Conservation (phyloP, 352 stramenopile species). For the Plasmopara viticola region DNA sequence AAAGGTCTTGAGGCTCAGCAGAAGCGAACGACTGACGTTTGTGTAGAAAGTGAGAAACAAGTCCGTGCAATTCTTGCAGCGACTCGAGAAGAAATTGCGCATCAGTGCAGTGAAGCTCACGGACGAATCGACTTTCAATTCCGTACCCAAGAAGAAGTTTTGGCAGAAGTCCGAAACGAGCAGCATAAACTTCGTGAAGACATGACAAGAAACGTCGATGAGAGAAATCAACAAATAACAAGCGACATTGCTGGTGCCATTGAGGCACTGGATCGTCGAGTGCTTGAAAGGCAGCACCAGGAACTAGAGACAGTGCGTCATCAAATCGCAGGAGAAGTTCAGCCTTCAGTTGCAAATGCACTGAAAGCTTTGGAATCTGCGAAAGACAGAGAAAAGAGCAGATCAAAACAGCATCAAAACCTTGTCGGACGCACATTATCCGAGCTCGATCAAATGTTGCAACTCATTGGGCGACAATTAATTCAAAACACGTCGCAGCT, state of each 20-base stretch:
- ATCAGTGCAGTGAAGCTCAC: slow-evolving; percentile 24
- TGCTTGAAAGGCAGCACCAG: slow-evolving; percentile 17
- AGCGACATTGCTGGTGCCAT: slow-evolving; percentile 11
- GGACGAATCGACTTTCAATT: slow-evolving; percentile 25
- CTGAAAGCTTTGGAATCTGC: slow-evolving; percentile 14
- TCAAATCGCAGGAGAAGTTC: slow-evolving; percentile 15
- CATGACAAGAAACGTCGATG: slow-evolving; percentile 1
- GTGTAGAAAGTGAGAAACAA: slow-evolving; percentile 11
- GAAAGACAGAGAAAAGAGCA: slow-evolving; percentile 19
- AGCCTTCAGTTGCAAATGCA: slow-evolving; percentile 12
- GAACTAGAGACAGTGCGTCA: slow-evolving; percentile 11
- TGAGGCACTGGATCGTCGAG: slow-evolving; percentile 10
- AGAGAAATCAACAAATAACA: slow-evolving; percentile 6
- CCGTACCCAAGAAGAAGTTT: slow-evolving; percentile 19
- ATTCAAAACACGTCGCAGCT: slow-evolving; percentile 61
- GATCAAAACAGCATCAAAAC: slow-evolving; percentile 21
- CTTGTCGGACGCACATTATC: slow-evolving; percentile 33
- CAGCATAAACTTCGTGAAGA: slow-evolving; percentile 9
- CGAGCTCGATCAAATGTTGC: slow-evolving; percentile 56
- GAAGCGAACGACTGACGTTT: slow-evolving; percentile 5
- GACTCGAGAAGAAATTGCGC: slow-evolving; percentile 18
- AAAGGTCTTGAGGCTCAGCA: slow-evolving; percentile 14
- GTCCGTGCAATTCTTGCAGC: slow-evolving; percentile 11
- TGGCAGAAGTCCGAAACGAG: slow-evolving; percentile 17
- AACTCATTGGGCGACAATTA: slow-evolving; percentile 57